Percentiles rank a stretch among this genome's conserved stretches.
Conservation (phyloP, 129 eudicot genomes). For the Escallonia rubra region DNA sequence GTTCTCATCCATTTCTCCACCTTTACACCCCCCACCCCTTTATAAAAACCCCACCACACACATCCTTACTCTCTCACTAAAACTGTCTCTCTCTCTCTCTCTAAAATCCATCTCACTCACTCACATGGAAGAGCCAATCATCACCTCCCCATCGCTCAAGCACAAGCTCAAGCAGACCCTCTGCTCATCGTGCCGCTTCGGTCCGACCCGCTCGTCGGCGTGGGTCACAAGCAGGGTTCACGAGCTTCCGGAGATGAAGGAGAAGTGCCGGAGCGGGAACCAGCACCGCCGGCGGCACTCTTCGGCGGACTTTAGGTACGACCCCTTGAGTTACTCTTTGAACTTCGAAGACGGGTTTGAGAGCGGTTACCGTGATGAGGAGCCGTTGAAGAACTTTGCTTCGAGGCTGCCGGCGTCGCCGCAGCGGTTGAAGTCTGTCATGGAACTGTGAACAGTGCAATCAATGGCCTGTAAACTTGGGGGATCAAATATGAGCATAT, state of each 20-base stretch:
- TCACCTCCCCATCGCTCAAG: conserved; percentile 23
- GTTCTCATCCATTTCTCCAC: too few relatives aligned
- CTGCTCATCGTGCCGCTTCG: conserved; percentile 53
- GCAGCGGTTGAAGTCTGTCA: too few relatives aligned
- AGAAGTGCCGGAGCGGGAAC: conserved; percentile 40
- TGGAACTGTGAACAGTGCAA: too few relatives aligned
- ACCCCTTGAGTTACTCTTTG: conserved; percentile 58
- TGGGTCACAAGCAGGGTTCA: conserved; percentile 34
- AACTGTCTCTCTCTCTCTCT: too few relatives aligned
- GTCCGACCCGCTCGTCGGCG: conserved; percentile 20
- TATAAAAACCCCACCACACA: too few relatives aligned
- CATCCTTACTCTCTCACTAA: too few relatives aligned
- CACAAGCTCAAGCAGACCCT: conserved; percentile 39
- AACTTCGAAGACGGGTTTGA: conserved; percentile 57
- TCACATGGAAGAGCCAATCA: too few relatives aligned
- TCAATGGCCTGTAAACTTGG: too few relatives aligned
- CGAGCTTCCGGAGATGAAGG: conserved; percentile 30
- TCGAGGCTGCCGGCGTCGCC: conserved; percentile 47
- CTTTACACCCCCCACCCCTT: too few relatives aligned
- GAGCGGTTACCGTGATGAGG: conserved; percentile 25
- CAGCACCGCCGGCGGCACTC: conserved; percentile 36
- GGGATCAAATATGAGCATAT: too few relatives aligned
- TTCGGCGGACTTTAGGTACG: conserved; percentile 60
- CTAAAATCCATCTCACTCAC: too few relatives aligned
- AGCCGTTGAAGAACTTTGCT: conserved; percentile 31